Base-by-base conservation (phyloP, 257 asterid species). In the Nicotiana undulata region DNA sequence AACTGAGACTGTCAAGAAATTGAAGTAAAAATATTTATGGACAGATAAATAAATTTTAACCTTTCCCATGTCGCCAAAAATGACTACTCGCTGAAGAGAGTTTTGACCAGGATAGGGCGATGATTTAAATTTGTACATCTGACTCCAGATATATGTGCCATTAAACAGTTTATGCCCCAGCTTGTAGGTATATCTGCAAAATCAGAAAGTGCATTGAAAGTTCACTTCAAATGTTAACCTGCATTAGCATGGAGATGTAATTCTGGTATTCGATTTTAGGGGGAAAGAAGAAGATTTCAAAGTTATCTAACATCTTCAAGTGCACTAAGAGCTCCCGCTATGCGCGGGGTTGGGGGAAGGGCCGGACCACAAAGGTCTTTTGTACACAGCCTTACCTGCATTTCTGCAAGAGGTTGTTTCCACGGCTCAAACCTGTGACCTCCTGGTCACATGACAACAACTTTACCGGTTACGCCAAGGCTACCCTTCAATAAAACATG, bases 21-120 rank as follows among this genome's bases (percentile, higher is more conserved):
- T 49, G 16, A 74, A 49, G 60, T 46, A 74, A 13, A 49, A 74
- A 49, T 70, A 70, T 20, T n/a, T 44, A 70, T 1, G 8, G 59
- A 22, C 77, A 44, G 2, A 44, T 44, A 70, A 6, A 22, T 44
- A 70, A 51, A 22, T 2, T 37, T 9, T 26, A 77, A 94, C 98
- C 99, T 96, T 96, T 86, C 99, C 99, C 98, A 96, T 90, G 87
- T 96, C 99, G 7, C 99, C 98, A 18, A 96, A 96, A 84, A 96
- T 88, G 82, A 96, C 88, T 12, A 91, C 92, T 52, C 87, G 91
- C 65, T 96, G 99, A 7, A 96, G 72, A 64, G 99, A 96, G 87
- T 87, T 89, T 86, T 94, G 97, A 75, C 98, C 99, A 16, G 99
- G 99, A 86, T 89, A 94, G 7, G 99, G 99, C 72, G 99, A 92